Evolutionary conservation across 148 eudicot genomes (phyloP).

Genomic region (Rhododendron vialii): DNA sequence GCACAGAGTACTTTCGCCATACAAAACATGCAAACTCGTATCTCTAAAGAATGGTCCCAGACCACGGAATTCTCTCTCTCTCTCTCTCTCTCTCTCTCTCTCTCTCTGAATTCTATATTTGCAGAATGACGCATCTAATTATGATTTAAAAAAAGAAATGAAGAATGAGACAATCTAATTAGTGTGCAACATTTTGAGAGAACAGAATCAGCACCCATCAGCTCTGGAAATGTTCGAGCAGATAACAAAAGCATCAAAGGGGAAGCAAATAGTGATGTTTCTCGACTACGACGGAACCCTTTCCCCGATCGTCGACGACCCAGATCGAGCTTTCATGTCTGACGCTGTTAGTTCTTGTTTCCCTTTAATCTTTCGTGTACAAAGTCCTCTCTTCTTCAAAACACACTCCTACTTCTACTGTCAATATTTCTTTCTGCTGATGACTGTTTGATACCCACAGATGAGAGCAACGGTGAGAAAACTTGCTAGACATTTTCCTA

Average conservation of each 20-base stretch:
- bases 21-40: background rate
- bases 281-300: slow-evolving; percentile 47
- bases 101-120: background rate
- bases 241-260: slow-evolving; percentile 63
- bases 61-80: background rate
- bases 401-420: background rate
- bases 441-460: slow-evolving; percentile 23
- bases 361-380: background rate
- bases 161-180: background rate
- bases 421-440: background rate
- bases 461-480: slow-evolving; percentile 84
- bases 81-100: no score
- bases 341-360: slow-evolving; percentile 33
- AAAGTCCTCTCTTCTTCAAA: background rate
- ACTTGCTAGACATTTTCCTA: slow-evolving; percentile 73
- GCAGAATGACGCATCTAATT: background rate
- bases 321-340: slow-evolving; percentile 78
- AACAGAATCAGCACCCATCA: slow-evolving; percentile 44
- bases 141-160: no score
- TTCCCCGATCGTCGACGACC: slow-evolving; percentile 47
- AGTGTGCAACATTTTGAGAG: background rate
- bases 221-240: slow-evolving; percentile 71
- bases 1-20: background rate
- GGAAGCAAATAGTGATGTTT: slow-evolving; percentile 73
- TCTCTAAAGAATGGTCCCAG: background rate